Percentiles rank a stretch among this genome's conserved stretches.
These are phyloP conservation scores for Colletotrichum paranaense DNA, from an alignment of 2,329 filamentous ascomycete genomes.

Conservation along the genomic window DNA sequence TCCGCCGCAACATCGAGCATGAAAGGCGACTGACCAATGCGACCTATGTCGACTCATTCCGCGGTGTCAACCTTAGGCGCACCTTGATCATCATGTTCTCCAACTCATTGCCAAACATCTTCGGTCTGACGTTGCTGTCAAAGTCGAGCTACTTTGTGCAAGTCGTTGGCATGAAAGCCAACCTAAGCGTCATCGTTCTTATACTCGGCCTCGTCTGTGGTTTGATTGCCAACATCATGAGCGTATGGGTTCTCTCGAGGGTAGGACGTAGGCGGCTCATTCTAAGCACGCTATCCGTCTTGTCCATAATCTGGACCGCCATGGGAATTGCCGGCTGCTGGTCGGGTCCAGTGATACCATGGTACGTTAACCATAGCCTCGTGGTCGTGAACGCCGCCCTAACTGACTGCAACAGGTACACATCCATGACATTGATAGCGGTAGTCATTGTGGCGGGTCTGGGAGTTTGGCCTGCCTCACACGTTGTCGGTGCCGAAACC, in stretches of 20 bases:
- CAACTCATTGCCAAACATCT: conserved; percentile 54
- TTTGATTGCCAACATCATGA: conserved; percentile 54
- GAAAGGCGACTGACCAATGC: conserved; percentile 43
- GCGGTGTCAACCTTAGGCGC: conserved; percentile 52
- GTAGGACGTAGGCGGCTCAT: conserved; percentile 53
- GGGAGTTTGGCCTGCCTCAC: conserved; percentile 56
- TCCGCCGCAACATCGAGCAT: conserved; percentile 61
- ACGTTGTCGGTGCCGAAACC: conserved; percentile 54
- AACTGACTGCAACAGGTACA: conserved; percentile 37
- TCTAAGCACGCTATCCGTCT: conserved; percentile 46
- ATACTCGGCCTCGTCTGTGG: conserved; percentile 58
- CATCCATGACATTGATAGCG: conserved; percentile 52
- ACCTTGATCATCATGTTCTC: conserved; percentile 55
- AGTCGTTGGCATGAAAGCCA: conserved; percentile 47
- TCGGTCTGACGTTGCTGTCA: conserved; percentile 56
- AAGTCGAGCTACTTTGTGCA: conserved; percentile 54
- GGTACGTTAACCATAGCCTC: conserved; percentile 42
- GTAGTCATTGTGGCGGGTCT: conserved; percentile 55
- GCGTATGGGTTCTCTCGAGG: conserved; percentile 55
- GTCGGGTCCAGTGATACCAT: conserved; percentile 48
- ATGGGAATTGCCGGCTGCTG: conserved; percentile 62
- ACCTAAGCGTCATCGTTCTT: conserved; percentile 53
- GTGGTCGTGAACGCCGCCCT: not conserved
- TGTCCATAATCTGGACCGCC: conserved; percentile 52
- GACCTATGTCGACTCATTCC: conserved; percentile 58